A percentile compares a stretch with the other conserved stretches of the same genome.
phyloP scores from a whole-genome alignment of 2,329 filamentous ascomycete genomes.

The Pyrenophora seminiperda region DNA sequence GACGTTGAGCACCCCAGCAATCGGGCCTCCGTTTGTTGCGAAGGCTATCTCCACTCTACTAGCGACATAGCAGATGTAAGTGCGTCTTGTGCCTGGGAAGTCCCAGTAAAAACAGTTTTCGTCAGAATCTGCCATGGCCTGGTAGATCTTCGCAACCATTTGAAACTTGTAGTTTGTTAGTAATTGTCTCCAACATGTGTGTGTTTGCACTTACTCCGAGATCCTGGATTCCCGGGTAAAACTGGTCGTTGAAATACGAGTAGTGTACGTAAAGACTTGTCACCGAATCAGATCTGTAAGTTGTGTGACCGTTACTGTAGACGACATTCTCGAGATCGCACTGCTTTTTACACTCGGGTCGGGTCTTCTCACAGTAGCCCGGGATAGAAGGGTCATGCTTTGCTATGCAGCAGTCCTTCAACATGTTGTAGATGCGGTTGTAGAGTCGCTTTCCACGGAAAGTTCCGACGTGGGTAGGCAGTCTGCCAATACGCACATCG shows the following conservation, averaged over 20 bases:
- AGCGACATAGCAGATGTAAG: slow-evolving; percentile 2
- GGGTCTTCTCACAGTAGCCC: not conserved
- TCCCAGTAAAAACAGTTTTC: not conserved
- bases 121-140: slow-evolving; percentile 1
- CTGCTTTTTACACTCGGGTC: not conserved
- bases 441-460: slow-evolving; percentile 6
- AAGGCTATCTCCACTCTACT: not conserved
- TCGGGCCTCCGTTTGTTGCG: slow-evolving; percentile 5
- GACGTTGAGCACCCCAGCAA: slow-evolving; percentile 2
- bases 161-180: slow-evolving; percentile 1
- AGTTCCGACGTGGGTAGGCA: slow-evolving; percentile 2
- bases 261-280: not conserved
- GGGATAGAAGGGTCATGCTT: not conserved
- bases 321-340: slow-evolving; percentile 2
- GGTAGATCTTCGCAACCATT: slow-evolving; percentile 6
- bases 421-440: not conserved
- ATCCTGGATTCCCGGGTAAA: not conserved
- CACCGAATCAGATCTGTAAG: not conserved
- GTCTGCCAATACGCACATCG: slow-evolving; percentile 3
- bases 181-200: not conserved
- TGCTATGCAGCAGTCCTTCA: slow-evolving; percentile 1
- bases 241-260: not conserved
- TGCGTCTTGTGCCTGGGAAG: not conserved
- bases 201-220: not conserved
- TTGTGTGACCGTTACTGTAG: not conserved